Evolutionary conservation across 176 grass and related monocot genomes (phyloP).

Genomic region (Elymus sibiricus): DNA sequence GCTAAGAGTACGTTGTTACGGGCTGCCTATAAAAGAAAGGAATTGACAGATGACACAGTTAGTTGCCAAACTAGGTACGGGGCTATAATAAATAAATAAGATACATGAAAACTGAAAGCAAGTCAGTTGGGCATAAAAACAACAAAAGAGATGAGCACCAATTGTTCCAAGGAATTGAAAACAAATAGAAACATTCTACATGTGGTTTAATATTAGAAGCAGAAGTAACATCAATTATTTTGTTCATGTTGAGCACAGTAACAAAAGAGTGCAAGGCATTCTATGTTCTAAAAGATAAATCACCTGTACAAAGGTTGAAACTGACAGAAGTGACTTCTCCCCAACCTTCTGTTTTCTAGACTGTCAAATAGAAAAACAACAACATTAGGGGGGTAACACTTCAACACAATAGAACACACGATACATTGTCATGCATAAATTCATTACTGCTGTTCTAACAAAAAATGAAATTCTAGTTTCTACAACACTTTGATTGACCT

Average conservation of each 20-base stretch:
- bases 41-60: constrained; percentile 5
- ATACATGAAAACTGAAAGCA: neutral
- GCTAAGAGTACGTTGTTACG: constrained; percentile 92
- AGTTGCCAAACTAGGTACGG: neutral
- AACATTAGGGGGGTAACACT: neutral
- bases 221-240: neutral
- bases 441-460: neutral
- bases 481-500: neutral
- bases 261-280: neutral
- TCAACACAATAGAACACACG: neutral
- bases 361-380: constrained; percentile 48
- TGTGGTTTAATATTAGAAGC: constrained; percentile 3
- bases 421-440: constrained; percentile 3
- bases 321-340: constrained; percentile 86
- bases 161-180: constrained; percentile 1
- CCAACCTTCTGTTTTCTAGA: constrained; percentile 93
- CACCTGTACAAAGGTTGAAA: constrained; percentile 98
- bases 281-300: constrained; percentile 25
- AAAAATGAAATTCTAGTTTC: neutral
- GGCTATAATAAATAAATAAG: constrained; percentile 5
- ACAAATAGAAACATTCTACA: neutral
- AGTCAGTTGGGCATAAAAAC: constrained; percentile 1
- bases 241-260: constrained; percentile 6
- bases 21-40: constrained; percentile 73
- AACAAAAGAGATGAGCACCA: neutral